Conservation (phyloP, 192 early-diverging fungal genomes). For the Podila clonocystis region DNA sequence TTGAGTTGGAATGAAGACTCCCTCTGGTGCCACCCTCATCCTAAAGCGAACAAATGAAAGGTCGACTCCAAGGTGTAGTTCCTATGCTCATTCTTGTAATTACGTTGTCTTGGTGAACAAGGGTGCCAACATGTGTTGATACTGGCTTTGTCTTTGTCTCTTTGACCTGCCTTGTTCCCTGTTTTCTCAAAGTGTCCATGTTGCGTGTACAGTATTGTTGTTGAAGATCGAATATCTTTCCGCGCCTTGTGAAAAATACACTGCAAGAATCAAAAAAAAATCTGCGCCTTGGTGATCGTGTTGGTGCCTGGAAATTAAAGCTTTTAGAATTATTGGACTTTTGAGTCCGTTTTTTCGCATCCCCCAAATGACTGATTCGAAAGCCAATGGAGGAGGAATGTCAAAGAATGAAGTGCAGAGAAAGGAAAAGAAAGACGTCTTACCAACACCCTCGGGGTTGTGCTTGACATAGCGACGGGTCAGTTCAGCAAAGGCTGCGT, state of each 20-base stretch:
- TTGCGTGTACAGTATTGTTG: no score
- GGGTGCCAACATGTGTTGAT: not conserved
- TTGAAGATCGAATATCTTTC: no score
- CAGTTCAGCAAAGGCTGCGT: constrained; percentile 58
- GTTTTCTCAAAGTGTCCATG: not conserved
- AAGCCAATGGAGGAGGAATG: not conserved
- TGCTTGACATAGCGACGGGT: constrained; percentile 65
- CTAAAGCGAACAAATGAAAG: not conserved
- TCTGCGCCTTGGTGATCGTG: no score
- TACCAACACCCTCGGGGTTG: constrained; percentile 64
- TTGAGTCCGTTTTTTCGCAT: no score
- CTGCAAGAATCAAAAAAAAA: no score
- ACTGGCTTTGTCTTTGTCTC: not conserved
- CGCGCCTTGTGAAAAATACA: no score
- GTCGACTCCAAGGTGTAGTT: not conserved
- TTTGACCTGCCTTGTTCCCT: not conserved
- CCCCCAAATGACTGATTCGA: no score
- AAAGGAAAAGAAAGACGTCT: not conserved
- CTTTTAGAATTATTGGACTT: no score
- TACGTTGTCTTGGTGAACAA: not conserved
- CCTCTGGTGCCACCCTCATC: not conserved
- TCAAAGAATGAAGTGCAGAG: not conserved
- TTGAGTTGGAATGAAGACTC: not conserved
- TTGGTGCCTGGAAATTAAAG: no score
- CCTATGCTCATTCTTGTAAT: not conserved